These are phyloP conservation scores for Stipa capillata DNA, from an alignment of 176 grass and related monocot species.

Conservation along the genomic window DNA sequence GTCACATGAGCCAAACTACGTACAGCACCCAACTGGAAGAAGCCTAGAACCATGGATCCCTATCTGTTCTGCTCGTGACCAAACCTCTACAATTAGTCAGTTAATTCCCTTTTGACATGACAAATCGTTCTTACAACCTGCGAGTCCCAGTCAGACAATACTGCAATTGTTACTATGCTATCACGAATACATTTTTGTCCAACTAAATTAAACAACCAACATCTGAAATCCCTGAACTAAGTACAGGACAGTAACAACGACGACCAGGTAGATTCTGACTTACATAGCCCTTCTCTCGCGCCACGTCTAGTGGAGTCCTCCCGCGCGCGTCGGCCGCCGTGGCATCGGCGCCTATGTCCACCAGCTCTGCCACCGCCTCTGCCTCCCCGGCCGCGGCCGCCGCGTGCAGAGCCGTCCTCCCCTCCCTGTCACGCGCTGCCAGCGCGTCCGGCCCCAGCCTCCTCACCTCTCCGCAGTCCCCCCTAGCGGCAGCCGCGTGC, in stretches of 20 bases:
- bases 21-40: constrained; percentile 7
- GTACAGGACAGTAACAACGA: constrained; percentile 6
- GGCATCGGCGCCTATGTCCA: constrained; percentile 67
- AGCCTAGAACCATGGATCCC: not conserved
- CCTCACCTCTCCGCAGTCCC: constrained; percentile 50
- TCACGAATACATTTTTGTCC: not conserved
- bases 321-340: constrained; percentile 33
- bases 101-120: not conserved
- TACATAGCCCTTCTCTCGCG: constrained; percentile 81
- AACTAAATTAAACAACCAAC: not conserved
- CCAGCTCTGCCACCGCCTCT: constrained; percentile 39
- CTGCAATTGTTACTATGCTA: no score
- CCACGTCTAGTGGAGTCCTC: constrained; percentile 51
- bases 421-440: constrained; percentile 38
- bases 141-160: no score
- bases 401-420: constrained; percentile 52
- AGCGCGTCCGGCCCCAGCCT: constrained; percentile 37
- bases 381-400: constrained; percentile 52
- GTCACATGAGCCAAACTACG: constrained; percentile 14
- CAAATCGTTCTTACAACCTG: not conserved
- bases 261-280: constrained; percentile 22
- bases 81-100: no score
- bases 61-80: constrained; percentile 6
- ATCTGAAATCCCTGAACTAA: not conserved
- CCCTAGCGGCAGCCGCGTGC: constrained; percentile 50